Evolutionary conservation across 345 rosid species (phyloP).

Genomic region (Carallia pectinifolia): DNA sequence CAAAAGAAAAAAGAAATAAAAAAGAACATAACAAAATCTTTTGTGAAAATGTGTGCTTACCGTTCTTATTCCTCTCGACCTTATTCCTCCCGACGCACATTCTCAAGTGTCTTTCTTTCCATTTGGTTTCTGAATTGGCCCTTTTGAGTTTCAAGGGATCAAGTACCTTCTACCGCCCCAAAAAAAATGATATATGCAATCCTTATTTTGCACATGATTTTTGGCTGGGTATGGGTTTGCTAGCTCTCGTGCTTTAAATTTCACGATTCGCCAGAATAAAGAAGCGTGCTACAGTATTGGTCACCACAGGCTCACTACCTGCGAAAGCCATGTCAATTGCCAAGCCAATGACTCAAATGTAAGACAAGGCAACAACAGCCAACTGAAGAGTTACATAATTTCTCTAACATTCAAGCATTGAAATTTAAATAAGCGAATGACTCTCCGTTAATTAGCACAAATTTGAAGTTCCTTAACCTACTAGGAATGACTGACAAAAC

Average conservation of each 20-base stretch:
- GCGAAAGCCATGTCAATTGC: conserved; percentile 24
- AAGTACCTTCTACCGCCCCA: background rate
- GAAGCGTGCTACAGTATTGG: conserved; percentile 50
- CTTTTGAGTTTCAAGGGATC: background rate
- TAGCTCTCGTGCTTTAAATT: too few species aligned
- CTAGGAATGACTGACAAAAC: too few species aligned
- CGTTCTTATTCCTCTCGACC: background rate
- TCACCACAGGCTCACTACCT: conserved; percentile 96
- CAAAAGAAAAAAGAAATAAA: too few species aligned
- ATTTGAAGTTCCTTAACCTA: too few species aligned
- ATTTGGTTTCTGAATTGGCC: background rate
- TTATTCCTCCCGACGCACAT: background rate
- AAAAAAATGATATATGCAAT: conserved; percentile 26
- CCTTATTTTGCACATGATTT: conserved; percentile 14
- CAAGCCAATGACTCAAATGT: background rate
- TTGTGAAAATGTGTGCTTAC: background rate
- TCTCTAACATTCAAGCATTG: background rate
- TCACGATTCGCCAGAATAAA: background rate
- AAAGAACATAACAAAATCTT: background rate
- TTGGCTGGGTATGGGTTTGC: too few species aligned
- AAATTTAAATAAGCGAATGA: background rate
- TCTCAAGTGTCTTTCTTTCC: background rate
- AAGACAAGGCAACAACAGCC: background rate
- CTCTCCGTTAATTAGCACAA: too few species aligned
- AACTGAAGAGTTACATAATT: background rate